Evolutionary conservation across 2,329 filamentous ascomycete species (phyloP).

Genomic region (Diplocarpon mali): DNA sequence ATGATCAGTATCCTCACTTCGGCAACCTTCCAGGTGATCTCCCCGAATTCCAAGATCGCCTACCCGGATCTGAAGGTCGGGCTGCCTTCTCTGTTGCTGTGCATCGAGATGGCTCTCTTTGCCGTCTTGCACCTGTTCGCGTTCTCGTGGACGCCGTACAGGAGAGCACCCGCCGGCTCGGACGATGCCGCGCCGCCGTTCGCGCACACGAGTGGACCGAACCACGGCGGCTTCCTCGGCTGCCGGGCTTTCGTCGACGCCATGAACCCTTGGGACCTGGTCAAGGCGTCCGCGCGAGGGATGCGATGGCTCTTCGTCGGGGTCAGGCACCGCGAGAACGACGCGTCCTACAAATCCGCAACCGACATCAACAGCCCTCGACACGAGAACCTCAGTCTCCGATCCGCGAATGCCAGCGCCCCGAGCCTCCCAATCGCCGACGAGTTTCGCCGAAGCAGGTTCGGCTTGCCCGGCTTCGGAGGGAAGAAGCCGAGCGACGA

Average conservation of each 20-base stretch:
- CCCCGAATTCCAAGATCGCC: slow-evolving; percentile 37
- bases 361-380: slow-evolving; percentile 10
- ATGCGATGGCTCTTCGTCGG: slow-evolving; percentile 69
- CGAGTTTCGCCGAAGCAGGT: slow-evolving; percentile 24
- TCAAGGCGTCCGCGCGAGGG: slow-evolving; percentile 68
- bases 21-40: slow-evolving; percentile 34
- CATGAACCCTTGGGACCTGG: slow-evolving; percentile 71
- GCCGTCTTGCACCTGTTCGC: slow-evolving; percentile 70
- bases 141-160: slow-evolving; percentile 67
- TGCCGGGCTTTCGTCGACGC: slow-evolving; percentile 57
- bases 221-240: slow-evolving; percentile 55
- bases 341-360: slow-evolving; percentile 36
- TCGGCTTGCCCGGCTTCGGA: slow-evolving; percentile 16
- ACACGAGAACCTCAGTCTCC: slow-evolving; percentile 18
- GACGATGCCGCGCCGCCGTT: slow-evolving; percentile 33
- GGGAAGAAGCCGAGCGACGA: slow-evolving; percentile 19
- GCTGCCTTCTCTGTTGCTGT: slow-evolving; percentile 66
- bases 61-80: slow-evolving; percentile 72
- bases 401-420: slow-evolving; percentile 2
- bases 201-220: slow-evolving; percentile 35
- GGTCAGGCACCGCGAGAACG: slow-evolving; percentile 45
- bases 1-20: slow-evolving; percentile 48
- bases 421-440: slow-evolving; percentile 23
- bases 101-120: slow-evolving; percentile 78
- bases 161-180: slow-evolving; percentile 31